Conservation (phyloP, 176 grass and related monocot species). For the Lolium rigidum region DNA sequence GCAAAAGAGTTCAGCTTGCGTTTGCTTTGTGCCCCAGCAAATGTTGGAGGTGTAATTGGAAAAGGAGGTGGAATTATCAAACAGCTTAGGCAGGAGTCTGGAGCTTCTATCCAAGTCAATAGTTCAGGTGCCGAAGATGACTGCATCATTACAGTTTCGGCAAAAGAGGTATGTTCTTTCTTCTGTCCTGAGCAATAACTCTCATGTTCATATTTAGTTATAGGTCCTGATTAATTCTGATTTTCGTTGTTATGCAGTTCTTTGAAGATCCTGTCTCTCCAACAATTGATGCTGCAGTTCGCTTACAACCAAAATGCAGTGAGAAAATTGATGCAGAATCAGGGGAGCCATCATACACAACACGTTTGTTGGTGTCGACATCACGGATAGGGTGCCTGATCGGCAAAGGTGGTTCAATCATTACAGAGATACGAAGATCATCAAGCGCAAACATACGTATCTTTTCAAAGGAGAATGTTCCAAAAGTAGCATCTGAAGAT, state of each 20-base stretch:
- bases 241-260: conserved; percentile 61
- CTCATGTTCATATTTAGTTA: conserved; percentile 3
- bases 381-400: conserved; percentile 95
- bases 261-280: conserved; percentile 95
- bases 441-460: conserved; percentile 90
- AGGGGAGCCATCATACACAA: conserved; percentile 71
- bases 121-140: conserved; percentile 77
- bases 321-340: conserved; percentile 82
- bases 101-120: conserved; percentile 91
- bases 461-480: conserved; percentile 96
- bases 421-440: conserved; percentile 86
- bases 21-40: conserved; percentile 69
- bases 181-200: neutral
- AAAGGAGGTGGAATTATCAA: conserved; percentile 95
- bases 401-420: conserved; percentile 95
- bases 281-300: conserved; percentile 85
- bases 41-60: conserved; percentile 92
- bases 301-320: conserved; percentile 90
- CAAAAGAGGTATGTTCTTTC: conserved; percentile 70
- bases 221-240: conserved; percentile 24
- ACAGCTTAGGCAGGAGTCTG: conserved; percentile 96
- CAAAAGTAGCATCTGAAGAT: conserved; percentile 90
- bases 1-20: conserved; percentile 89
- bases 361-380: conserved; percentile 88
- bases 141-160: conserved; percentile 93